Evolutionary conservation across 2,329 filamentous ascomycete genomes (phyloP).

Genomic region (Lasiodiplodia sp.): DNA sequence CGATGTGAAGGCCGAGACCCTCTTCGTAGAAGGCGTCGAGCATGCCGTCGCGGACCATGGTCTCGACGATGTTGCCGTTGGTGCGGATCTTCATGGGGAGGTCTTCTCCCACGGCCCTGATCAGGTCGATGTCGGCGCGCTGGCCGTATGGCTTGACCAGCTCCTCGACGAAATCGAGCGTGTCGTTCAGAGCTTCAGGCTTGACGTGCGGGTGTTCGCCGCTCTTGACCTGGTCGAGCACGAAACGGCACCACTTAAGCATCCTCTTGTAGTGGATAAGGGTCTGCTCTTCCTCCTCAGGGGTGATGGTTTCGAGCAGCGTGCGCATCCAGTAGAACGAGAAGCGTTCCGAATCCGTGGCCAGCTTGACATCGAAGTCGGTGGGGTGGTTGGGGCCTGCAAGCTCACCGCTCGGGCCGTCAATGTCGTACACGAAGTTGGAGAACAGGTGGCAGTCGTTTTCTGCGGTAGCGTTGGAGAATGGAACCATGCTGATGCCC

Average conservation of each 20-base stretch:
- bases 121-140: too few species aligned
- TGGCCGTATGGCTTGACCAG: too few species aligned
- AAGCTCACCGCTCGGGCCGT: conserved; percentile 2
- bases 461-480: too few species aligned
- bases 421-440: conserved; percentile 8
- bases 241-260: conserved; percentile 5
- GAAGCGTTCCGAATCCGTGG: too few species aligned
- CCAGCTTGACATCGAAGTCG: not conserved
- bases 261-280: conserved; percentile 8
- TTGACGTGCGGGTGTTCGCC: not conserved
- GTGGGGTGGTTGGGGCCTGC: conserved; percentile 5
- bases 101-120: not conserved
- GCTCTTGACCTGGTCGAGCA: not conserved
- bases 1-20: not conserved
- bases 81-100: not conserved
- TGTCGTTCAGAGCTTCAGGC: too few species aligned
- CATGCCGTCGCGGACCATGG: not conserved
- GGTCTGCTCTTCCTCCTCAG: not conserved
- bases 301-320: not conserved
- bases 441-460: conserved; percentile 7
- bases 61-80: not conserved
- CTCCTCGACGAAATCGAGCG: too few species aligned
- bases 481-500: too few species aligned
- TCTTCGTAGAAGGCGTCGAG: conserved; percentile 2
- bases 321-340: too few species aligned